Percentiles rank a stretch among this genome's conserved stretches.
Evolutionary conservation across 495 filamentous ascomycete genomes (phyloP).

Genomic region (Penicillium ochrochloron): DNA sequence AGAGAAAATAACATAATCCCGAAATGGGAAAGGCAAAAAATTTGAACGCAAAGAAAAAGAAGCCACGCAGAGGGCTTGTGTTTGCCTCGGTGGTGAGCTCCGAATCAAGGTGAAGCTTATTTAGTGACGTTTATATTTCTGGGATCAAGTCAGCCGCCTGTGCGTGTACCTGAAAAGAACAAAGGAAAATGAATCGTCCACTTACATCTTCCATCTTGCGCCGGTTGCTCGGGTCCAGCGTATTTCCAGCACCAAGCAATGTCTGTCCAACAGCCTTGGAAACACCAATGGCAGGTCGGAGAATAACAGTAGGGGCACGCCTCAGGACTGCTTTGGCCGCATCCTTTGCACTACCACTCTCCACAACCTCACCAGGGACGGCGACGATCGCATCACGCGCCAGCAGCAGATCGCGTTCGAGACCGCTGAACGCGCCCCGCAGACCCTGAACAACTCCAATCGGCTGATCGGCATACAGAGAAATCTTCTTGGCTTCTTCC

Average conservation of each 20-base stretch:
- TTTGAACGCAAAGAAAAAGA: neutral
- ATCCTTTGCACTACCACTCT: conserved; percentile 80
- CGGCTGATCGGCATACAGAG: conserved; percentile 91
- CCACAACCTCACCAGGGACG: conserved; percentile 89
- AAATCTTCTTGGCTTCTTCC: conserved; percentile 75
- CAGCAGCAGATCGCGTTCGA: conserved; percentile 83
- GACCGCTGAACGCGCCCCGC: conserved; percentile 74
- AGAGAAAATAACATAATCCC: neutral
- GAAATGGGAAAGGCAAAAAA: neutral
- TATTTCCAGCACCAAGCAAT: conserved; percentile 90
- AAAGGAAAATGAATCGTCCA: conserved; percentile 8
- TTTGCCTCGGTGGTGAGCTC: neutral
- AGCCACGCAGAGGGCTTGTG: neutral
- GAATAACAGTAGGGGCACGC: conserved; percentile 85
- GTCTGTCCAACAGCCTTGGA: conserved; percentile 89
- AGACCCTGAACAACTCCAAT: conserved; percentile 85
- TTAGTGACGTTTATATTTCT: conserved; percentile 54
- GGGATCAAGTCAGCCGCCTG: conserved; percentile 9
- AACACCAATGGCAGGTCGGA: conserved; percentile 88
- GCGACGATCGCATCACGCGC: conserved; percentile 91
- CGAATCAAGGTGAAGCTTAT: conserved; percentile 1
- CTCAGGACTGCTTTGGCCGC: conserved; percentile 79
- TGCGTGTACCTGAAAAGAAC: neutral
- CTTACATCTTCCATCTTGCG: conserved; percentile 88
- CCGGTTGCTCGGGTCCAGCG: conserved; percentile 81